Base-by-base conservation (phyloP, 2,329 filamentous ascomycete species). In the Bretziella fagacearum region DNA sequence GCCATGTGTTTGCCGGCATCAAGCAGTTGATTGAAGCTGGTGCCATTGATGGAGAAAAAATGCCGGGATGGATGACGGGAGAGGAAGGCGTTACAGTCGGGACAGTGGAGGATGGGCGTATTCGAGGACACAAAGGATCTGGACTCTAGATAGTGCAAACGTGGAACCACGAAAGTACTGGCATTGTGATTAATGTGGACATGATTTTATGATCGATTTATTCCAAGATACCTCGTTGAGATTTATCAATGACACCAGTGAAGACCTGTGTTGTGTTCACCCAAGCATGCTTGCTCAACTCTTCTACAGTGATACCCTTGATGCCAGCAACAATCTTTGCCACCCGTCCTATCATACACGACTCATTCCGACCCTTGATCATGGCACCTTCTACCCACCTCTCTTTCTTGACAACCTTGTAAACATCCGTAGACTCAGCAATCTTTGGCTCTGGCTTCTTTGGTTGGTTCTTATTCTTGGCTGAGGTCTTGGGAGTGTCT, bases 361-460 rank as follows among this genome's bases (percentile, higher is more conserved):
- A 84, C 63, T 98, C 91, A 59, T 98, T 98, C 51, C 91, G 75
- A 1, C 89, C 85, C 65, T 96, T 98, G 46, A 98, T 74, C 83
- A 95, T 89, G 33, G 71, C 71, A 0, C 87, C 89, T 56, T 84
- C 77, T 37, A 75, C 73, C 81, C 86, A 98, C 61, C 84, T 93
- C 65, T 98, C 91, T 65, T 94, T 96, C 70, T 96, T 98, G 25
- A 95, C 81, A 3, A 79, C 70, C 63, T 83, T 93, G 55, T 80
- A 91, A 27, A 84, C 65, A 45, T 77, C 70, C 0, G 81, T 79
- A 1, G 82, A 74, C 44, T 79, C 79, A 76, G 68, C 53, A 82
- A 74, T 73, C 56, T 73, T 74, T 54, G 71, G 65, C 39, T 69
- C 65, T 57, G 71, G 70, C 35, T 59, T 59, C 46, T 62, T 58